These are phyloP conservation scores for Diaporthe australafricana DNA, from an alignment of 2,329 filamentous ascomycete species.

Conservation along the genomic window DNA sequence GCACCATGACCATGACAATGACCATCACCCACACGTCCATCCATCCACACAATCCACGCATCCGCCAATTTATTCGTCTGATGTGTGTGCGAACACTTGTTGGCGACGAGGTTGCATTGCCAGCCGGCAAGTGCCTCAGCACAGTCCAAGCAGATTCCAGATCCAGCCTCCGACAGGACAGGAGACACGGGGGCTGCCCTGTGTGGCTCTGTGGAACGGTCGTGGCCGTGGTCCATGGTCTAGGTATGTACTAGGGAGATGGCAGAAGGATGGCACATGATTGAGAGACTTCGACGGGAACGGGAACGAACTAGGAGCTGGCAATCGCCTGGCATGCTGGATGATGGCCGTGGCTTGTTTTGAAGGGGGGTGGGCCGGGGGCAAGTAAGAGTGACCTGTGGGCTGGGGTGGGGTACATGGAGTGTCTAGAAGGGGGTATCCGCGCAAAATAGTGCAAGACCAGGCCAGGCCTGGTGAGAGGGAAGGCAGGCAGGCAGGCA, in stretches of 20 bases:
- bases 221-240: background rate
- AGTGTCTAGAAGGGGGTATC: conserved; percentile 16
- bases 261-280: conserved; percentile 6
- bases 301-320: conserved; percentile 18
- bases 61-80: conserved; percentile 19
- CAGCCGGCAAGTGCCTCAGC: conserved; percentile 10
- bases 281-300: conserved; percentile 26
- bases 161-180: conserved; percentile 22
- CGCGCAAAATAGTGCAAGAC: conserved; percentile 1
- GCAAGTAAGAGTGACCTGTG: background rate
- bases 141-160: conserved; percentile 19
- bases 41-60: background rate
- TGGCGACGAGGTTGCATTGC: conserved; percentile 22
- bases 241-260: background rate
- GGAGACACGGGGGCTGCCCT: background rate
- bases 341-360: background rate
- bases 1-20: background rate
- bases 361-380: background rate
- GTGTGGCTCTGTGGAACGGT: background rate
- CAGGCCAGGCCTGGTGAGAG: background rate
- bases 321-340: background rate
- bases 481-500: too few relatives aligned
- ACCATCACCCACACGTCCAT: background rate
- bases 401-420: conserved; percentile 3
- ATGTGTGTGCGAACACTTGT: conserved; percentile 23